phyloP scores from a whole-genome alignment of 2,329 filamentous ascomycete genomes.

The Fulvia fulva region DNA sequence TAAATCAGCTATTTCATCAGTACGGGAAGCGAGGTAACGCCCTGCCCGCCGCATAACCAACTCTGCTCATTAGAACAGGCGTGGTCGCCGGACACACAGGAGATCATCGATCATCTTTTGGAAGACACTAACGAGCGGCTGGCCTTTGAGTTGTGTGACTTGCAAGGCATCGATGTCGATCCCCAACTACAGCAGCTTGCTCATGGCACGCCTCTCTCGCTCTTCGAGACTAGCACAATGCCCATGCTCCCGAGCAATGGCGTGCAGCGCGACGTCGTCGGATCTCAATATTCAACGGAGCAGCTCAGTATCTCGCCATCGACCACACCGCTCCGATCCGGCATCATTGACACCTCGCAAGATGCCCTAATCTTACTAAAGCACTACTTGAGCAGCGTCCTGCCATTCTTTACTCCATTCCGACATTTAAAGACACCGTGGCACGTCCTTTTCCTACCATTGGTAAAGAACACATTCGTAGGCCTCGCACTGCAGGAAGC shows the following conservation, averaged over 20 bases:
- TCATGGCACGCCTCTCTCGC: background rate
- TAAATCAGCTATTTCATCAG: background rate
- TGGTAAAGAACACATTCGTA: conserved; percentile 1
- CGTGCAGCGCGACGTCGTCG: background rate
- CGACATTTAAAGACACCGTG: conserved; percentile 5
- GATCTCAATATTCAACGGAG: background rate
- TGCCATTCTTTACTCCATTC: background rate
- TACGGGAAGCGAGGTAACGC: background rate
- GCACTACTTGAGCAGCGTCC: background rate
- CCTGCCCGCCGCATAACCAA: background rate
- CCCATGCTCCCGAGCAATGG: background rate
- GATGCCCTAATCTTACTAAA: background rate
- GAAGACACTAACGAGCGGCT: background rate
- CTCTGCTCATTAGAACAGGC: background rate
- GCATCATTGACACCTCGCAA: background rate
- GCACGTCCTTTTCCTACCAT: conserved; percentile 5
- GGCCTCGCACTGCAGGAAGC: background rate
- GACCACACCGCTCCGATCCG: background rate
- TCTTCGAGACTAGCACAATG: background rate
- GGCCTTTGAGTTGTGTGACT: background rate
- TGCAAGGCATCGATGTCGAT: background rate
- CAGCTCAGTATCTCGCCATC: background rate
- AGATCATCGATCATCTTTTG: background rate
- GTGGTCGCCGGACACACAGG: background rate
- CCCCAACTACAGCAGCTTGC: background rate